Evolutionary conservation across 495 filamentous ascomycete genomes (phyloP).

Genomic region (Amniculicola lignicola): DNA sequence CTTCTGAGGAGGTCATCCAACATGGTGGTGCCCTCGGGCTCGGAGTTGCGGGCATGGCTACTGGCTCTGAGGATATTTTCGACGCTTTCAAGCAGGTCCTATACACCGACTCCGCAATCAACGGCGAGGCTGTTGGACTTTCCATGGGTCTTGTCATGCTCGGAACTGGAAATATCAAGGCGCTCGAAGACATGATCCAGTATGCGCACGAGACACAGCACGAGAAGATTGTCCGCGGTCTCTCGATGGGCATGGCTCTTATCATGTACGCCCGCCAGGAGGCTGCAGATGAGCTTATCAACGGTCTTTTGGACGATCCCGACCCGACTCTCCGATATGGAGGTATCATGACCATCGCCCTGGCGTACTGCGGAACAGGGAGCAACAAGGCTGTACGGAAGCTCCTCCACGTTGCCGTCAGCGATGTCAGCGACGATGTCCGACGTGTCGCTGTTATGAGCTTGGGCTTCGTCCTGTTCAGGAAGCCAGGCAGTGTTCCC

Average conservation of each 20-base stretch:
- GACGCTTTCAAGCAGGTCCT: constrained; percentile 84
- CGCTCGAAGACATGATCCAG: constrained; percentile 89
- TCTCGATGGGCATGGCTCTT: constrained; percentile 93
- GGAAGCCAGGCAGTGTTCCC: constrained; percentile 94
- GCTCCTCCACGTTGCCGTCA: constrained; percentile 94
- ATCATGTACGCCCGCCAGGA: constrained; percentile 98
- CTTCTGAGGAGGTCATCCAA: constrained; percentile 90
- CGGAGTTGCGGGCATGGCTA: constrained; percentile 97
- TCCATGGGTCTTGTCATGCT: constrained; percentile 97
- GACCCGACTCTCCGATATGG: constrained; percentile 93
- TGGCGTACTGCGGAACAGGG: constrained; percentile 94
- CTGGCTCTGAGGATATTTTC: constrained; percentile 83
- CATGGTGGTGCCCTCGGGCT: constrained; percentile 94
- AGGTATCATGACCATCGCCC: constrained; percentile 96
- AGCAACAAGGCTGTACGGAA: constrained; percentile 99
- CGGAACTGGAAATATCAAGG: constrained; percentile 87
- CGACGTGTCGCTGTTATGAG: constrained; percentile 96
- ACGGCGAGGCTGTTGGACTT: constrained; percentile 93
- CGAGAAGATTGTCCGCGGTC: constrained; percentile 96
- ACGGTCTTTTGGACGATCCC: constrained; percentile 86
- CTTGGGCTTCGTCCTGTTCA: constrained; percentile 96
- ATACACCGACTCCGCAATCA: constrained; percentile 89
- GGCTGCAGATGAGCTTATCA: constrained; percentile 88
- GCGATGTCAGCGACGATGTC: constrained; percentile 97
- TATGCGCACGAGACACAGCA: constrained; percentile 98